Percentiles rank a stretch among this genome's conserved stretches.
Evolutionary conservation across 2,329 filamentous ascomycete species (phyloP).

Genomic region (Fusarium marasasianum): DNA sequence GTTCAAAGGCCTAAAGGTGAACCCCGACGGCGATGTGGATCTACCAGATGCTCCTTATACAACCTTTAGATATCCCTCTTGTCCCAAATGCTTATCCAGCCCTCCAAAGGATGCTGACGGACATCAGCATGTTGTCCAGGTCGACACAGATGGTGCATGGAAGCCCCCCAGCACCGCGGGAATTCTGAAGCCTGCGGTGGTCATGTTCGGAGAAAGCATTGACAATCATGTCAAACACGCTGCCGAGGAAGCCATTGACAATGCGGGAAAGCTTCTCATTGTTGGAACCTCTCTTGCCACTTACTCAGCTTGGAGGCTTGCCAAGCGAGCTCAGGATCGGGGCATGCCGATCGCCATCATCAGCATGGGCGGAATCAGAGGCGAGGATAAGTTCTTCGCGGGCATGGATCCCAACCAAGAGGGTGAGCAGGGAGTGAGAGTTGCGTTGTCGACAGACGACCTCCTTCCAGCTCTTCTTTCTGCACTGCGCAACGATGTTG

Average conservation of each 20-base stretch:
- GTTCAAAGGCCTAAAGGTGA: constrained; percentile 78
- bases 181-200: constrained; percentile 89
- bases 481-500: constrained; percentile 52
- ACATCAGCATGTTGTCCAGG: constrained; percentile 66
- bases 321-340: constrained; percentile 81
- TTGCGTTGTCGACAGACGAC: constrained; percentile 66
- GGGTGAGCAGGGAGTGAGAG: constrained; percentile 63
- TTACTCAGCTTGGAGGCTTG: constrained; percentile 92
- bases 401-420: constrained; percentile 61
- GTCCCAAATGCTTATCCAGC: constrained; percentile 77
- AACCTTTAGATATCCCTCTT: constrained; percentile 90
- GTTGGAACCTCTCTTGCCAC: constrained; percentile 92
- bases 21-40: constrained; percentile 95
- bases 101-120: constrained; percentile 68
- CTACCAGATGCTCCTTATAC: constrained; percentile 86
- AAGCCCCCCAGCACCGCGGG: constrained; percentile 71
- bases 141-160: constrained; percentile 86
- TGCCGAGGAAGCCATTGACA: constrained; percentile 83
- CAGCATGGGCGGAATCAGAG: constrained; percentile 85
- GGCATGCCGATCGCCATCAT: constrained; percentile 88
- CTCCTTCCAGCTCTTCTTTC: constrained; percentile 67
- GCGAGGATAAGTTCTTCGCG: constrained; percentile 77
- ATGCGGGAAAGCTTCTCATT: constrained; percentile 77
- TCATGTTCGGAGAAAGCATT: constrained; percentile 97
- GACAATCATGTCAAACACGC: constrained; percentile 72